Base-by-base conservation (phyloP, 1,284 basidiomycete species). In the Ganoderma resinaceum region DNA sequence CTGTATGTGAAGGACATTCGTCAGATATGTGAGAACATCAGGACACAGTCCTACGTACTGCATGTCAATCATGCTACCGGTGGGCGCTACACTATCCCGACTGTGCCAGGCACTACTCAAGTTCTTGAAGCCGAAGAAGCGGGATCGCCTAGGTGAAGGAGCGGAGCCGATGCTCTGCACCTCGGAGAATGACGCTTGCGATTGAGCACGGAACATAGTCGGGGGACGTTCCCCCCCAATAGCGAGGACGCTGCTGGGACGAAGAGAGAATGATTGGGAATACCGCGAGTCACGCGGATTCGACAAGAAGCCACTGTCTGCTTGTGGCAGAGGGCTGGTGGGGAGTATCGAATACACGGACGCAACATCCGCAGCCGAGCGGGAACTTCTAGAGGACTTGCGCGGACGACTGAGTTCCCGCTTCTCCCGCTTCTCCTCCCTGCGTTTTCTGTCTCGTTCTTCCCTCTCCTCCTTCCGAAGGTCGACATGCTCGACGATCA, bases 61-160 rank as follows among this genome's bases (percentile, higher is more conserved):
- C 95, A 96, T 96, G 78, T 96, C 93, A 77, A 96, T 85, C 94
- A 96, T 95, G 77, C 95, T 94, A 7, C 94, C 95, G 37, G 92
- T 93, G 12, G 58, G 85, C 1, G 92, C 91, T 58, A 95, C 80
- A 76, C 93, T 94, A 67, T 93, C 92, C 73, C 90, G 89, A 77
- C 92, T 94, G 72, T 87, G 83, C 88, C 90, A 93, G 7, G 89
- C 89, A 63, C 90, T 84, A 69, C 91, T 92, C 68, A 92, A 84
- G 73, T 94, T 93, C 80, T 87, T 91, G 77, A 93, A 89, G 2
- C 92, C 93, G 77, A 96, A 95, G 84, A 96, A 94, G 70, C 92
- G 89, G 6, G 91, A 86, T 71, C 91, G 85, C 76, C 92, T 81
- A 70, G 92, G 86, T 63, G 93, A 92, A 63, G 79, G 74, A 43